Evolutionary conservation across 1,139 yeast genomes (phyloP), one percentile per base, ranked within the genome.

Genomic region (Protomyces inundatus): DNA sequence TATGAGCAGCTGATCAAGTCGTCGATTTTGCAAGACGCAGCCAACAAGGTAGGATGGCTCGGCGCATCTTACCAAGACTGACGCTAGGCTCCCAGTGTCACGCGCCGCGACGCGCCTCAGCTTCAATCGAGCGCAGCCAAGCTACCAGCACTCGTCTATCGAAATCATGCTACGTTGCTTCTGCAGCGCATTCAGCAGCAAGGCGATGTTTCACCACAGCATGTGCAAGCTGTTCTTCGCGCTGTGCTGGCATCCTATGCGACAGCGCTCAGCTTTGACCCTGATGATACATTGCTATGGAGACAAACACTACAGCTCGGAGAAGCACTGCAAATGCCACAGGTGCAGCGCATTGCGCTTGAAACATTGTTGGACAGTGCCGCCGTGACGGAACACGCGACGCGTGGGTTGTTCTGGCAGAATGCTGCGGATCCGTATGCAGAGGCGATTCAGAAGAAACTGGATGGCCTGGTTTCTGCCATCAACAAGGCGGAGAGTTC

Each of bases 141-240:
- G 35, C 56, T 58, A 4, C 62, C 62, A 4, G 53, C 53, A 6
- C 56, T 58, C 30, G 45, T 58, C 12, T 58, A 53, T 51, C 53
- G 53, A 36, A 93, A 93, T 72, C 78, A 96, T 66, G 97, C 96
- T 0, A 80, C 89, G 67, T 78, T 89, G 48, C 82, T 85, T 67
- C 80, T 87, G 65, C 67, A 33, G 62, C 66, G 61, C 45, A 67
- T 52, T 6, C 67, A 66, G 23, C 60, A 66, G 14, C 52, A 53
- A 36, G 51, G 9, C 12, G 35, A 51, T 9, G 12, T n/a, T 7
- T 6, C 53, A 16, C 48, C 16, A 14, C 12, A 42, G 9, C 32
- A 42, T 14, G 48, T 30, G 12, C 6, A 30, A 4, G 23, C 16
- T 5, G 45, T 50, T 4, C 42, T 58, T 10, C 42, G 40, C 10